Percentiles rank a stretch among this genome's conserved stretches.
Conservation (phyloP, 345 rosid genomes). For the Sonneratia alba region DNA sequence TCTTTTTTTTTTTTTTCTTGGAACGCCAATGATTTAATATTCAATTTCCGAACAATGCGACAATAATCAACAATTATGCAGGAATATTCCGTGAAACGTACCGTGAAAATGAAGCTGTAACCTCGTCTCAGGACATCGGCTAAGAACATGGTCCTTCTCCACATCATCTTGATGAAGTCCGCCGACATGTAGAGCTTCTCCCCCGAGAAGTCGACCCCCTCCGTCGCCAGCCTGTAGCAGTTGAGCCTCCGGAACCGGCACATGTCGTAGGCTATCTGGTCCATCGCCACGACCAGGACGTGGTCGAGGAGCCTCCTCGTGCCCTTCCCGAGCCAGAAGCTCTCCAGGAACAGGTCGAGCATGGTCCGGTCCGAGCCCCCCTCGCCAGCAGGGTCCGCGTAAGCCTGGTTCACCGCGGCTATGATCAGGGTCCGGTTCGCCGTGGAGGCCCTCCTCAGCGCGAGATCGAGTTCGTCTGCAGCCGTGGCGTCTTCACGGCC, state of each 20-base stretch:
- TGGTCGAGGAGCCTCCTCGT: constrained; percentile 42
- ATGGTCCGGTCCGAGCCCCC: constrained; percentile 30
- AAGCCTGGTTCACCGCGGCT: constrained; percentile 58
- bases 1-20: too few relatives aligned
- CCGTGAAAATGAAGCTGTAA: constrained; percentile 70
- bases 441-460: constrained; percentile 36
- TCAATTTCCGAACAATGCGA: too few relatives aligned
- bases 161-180: constrained; percentile 80
- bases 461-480: constrained; percentile 40
- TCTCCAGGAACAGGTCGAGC: constrained; percentile 62
- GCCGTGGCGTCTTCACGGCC: background rate
- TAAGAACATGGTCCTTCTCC: constrained; percentile 60
- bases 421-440: constrained; percentile 54
- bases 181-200: constrained; percentile 67
- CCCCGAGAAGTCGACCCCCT: constrained; percentile 33
- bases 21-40: too few relatives aligned
- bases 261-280: constrained; percentile 53
- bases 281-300: constrained; percentile 52
- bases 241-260: constrained; percentile 58
- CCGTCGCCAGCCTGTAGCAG: constrained; percentile 55
- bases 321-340: constrained; percentile 69
- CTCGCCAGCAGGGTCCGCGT: constrained; percentile 32
- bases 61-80: too few relatives aligned
- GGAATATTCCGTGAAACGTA: constrained; percentile 1
- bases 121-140: constrained; percentile 59